Evolutionary conservation across 129 eudicot genomes (phyloP).

Genomic region (Lonicera japonica): DNA sequence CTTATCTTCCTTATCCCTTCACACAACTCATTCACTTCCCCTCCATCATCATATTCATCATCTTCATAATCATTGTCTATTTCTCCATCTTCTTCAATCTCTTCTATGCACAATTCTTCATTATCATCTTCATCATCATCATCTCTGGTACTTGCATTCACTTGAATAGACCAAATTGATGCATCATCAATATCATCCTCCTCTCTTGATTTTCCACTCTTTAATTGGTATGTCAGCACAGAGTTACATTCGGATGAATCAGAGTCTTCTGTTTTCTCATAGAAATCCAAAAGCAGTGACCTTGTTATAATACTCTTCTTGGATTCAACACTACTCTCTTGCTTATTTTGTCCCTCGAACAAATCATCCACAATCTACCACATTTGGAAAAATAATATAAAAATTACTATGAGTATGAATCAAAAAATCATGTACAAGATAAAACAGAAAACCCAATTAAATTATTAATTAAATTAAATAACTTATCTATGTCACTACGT

Average conservation of each 20-base stretch:
- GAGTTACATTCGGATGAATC: conserved; percentile 50
- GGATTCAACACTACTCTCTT: conserved; percentile 22
- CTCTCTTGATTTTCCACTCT: conserved; percentile 9
- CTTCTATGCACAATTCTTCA: conserved; percentile 6
- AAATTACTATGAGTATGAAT: no score
- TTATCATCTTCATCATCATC: conserved; percentile 32
- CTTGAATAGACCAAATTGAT: conserved; percentile 81
- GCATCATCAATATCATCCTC: conserved; percentile 60
- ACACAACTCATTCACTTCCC: conserved; percentile 47
- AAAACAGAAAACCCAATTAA: no score
- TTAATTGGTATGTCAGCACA: conserved; percentile 22
- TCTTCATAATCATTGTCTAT: background rate
- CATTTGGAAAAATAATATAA: background rate
- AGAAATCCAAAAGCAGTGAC: conserved; percentile 36
- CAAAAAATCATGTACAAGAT: background rate
- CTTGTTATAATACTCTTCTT: conserved; percentile 57
- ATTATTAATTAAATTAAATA: no score
- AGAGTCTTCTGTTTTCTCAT: conserved; percentile 49
- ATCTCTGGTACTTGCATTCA: conserved; percentile 63
- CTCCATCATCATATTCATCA: conserved; percentile 10
- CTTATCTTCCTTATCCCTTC: conserved; percentile 62
- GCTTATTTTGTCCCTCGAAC: conserved; percentile 25
- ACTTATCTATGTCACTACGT: no score
- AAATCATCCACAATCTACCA: conserved; percentile 30
- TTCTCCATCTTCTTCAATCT: background rate